These are phyloP conservation scores for Phytophthora tentaculata DNA, from an alignment of 352 stramenopile genomes.

Conservation along the genomic window DNA sequence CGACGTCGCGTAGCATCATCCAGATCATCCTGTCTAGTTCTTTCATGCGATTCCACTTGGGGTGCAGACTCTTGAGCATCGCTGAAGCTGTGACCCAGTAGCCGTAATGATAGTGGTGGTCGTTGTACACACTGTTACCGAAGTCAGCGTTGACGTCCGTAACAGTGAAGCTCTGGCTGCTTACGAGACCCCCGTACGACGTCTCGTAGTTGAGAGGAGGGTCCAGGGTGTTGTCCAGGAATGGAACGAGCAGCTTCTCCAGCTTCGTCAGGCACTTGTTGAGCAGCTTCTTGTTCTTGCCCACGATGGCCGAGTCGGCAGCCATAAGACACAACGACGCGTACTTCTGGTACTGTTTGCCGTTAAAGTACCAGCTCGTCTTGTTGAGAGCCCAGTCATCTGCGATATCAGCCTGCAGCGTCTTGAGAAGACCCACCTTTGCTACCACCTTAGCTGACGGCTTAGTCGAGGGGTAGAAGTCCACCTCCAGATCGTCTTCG, in stretches of 20 bases:
- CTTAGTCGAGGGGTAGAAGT: conserved; percentile 53
- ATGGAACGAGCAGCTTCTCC: conserved; percentile 51
- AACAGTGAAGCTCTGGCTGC: conserved; percentile 43
- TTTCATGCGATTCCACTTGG: conserved; percentile 52
- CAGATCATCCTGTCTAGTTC: conserved; percentile 65
- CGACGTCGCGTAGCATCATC: conserved; percentile 74
- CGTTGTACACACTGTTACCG: conserved; percentile 81
- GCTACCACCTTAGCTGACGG: conserved; percentile 30
- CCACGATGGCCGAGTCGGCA: conserved; percentile 44
- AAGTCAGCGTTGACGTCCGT: conserved; percentile 69
- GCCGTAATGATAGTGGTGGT: conserved; percentile 84
- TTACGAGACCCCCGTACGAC: conserved; percentile 62
- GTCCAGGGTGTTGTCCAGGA: conserved; percentile 58
- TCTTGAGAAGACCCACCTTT: conserved; percentile 40
- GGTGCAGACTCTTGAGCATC: conserved; percentile 65
- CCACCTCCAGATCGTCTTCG: conserved; percentile 50
- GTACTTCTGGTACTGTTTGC: conserved; percentile 81
- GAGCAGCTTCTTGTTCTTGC: conserved; percentile 54
- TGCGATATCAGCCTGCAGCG: conserved; percentile 57
- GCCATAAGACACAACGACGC: conserved; percentile 75
- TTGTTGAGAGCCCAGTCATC: conserved; percentile 44
- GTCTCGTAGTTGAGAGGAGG: conserved; percentile 67
- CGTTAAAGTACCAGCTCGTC: conserved; percentile 78
- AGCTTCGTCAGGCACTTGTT: conserved; percentile 59
- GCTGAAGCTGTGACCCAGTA: conserved; percentile 73